Conservation (phyloP, 352 stramenopile genomes). For the Sclerospora graminicola region DNA sequence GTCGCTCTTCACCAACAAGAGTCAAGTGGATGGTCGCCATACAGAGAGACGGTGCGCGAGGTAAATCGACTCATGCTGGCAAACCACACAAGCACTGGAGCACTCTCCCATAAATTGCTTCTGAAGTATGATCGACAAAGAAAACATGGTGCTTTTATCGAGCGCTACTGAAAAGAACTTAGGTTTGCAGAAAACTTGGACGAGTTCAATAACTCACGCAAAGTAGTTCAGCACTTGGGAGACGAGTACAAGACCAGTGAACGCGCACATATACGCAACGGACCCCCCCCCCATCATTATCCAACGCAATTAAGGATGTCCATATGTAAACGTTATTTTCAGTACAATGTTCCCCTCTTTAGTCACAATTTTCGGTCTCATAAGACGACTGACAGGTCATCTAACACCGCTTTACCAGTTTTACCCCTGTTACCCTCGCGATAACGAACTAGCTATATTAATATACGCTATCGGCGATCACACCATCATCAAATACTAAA, state of each 20-base stretch:
- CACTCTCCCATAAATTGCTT: slow-evolving; percentile 84
- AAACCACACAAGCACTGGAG: slow-evolving; percentile 97
- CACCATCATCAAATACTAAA: slow-evolving; percentile 74
- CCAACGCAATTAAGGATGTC: slow-evolving; percentile 30
- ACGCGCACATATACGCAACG: slow-evolving; percentile 61
- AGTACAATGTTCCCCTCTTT: no score
- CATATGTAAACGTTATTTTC: slow-evolving; percentile 43
- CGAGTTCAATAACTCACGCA: slow-evolving; percentile 77
- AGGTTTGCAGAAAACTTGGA: no score
- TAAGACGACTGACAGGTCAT: no score
- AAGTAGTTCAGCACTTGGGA: slow-evolving; percentile 75
- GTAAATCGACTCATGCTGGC: slow-evolving; percentile 97
- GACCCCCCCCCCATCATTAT: background rate
- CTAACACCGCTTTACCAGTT: slow-evolving; percentile 14
- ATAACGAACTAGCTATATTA: slow-evolving; percentile 35
- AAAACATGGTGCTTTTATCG: slow-evolving; percentile 97
- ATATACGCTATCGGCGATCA: slow-evolving; percentile 65
- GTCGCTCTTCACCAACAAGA: no score
- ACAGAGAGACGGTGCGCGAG: slow-evolving; percentile 95
- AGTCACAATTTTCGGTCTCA: no score
- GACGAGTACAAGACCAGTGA: slow-evolving; percentile 83
- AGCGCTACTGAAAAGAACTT: slow-evolving; percentile 98
- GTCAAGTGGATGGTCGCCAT: no score
- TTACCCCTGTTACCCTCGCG: background rate
- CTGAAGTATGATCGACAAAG: slow-evolving; percentile 96